Evolutionary conservation across 2,329 filamentous ascomycete genomes (phyloP), one percentile per base, ranked within the genome.

Genomic region (Ophiocordyceps unilateralis): DNA sequence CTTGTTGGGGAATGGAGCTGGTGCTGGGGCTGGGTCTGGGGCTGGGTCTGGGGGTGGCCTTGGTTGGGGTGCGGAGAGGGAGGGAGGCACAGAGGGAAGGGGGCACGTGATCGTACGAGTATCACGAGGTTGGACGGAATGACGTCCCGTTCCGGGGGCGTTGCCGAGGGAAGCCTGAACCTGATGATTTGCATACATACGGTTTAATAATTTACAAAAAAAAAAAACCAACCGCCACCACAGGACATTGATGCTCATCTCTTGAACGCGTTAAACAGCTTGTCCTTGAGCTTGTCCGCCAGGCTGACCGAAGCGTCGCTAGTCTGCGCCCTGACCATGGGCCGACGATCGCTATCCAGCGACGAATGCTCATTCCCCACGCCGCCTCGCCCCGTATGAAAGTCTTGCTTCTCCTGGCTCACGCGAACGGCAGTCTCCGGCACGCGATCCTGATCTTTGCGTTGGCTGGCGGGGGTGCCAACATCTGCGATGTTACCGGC

Each of bases 311-410:
- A 49, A 30, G 48, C 50, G n/a, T 46, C 46, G 28, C 48, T 43
- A 15, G 12, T 22, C 30, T 21, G n/a, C 20, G 34, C 7, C 23
- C 10, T 44, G 36, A 52, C 51, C 49, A 58, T 53, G 48, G 50
- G 11, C 54, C 54, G 28, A 19, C 20, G 19, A 20, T 34, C 26
- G 20, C 26, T 30, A 14, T 41, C 28, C 14, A 34, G 28, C 17
- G 28, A 32, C 39, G 61, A 49, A 50, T 68, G 62, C 55, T 69
- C 69, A 55, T 78, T 78, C 42, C 73, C 74, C 10, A 69, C 72
- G 45, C 74, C 74, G 52, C 74, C 74, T 26, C 74, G 73, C 44
- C 75, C 75, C 36, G 67, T 69, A 60, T 78, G 74, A 57, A 66
- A 70, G 53, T 73, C 69, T 45, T 59, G 54, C 42, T 63, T 60